phyloP scores from a whole-genome alignment of 1,284 basidiomycete genomes.

The Tilletia indica region DNA sequence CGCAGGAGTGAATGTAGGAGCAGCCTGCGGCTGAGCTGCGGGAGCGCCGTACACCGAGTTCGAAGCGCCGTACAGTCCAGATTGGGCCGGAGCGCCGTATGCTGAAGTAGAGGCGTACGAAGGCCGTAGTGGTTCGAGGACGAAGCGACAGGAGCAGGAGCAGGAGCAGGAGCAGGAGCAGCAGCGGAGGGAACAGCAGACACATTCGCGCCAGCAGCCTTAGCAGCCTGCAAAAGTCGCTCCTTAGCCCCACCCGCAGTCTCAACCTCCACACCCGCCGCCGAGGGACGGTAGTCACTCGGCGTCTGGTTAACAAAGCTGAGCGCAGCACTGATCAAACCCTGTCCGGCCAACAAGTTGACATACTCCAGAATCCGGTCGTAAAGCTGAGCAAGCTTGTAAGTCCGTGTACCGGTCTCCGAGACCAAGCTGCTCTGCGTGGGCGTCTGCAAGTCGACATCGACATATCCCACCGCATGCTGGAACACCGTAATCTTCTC shows the following conservation, averaged over 20 bases:
- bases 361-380: conserved; percentile 95
- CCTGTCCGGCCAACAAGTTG: conserved; percentile 84
- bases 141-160: conserved; percentile 25
- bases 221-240: conserved; percentile 24
- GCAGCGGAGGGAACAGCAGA: conserved; percentile 23
- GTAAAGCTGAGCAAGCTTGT: conserved; percentile 82
- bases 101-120: conserved; percentile 5
- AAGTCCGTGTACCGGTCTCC: conserved; percentile 66
- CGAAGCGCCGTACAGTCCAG: conserved; percentile 18
- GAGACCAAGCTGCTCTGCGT: conserved; percentile 58
- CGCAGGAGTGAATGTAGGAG: conserved; percentile 5
- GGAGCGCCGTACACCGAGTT: conserved; percentile 24
- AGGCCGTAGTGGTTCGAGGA: conserved; percentile 11
- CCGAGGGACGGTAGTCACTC: conserved; percentile 65
- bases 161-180: conserved; percentile 16
- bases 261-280: conserved; percentile 18
- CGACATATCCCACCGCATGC: conserved; percentile 80
- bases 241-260: conserved; percentile 28
- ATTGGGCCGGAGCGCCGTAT: conserved; percentile 16
- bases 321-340: conserved; percentile 78
- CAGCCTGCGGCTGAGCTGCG: conserved; percentile 16
- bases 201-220: conserved; percentile 15
- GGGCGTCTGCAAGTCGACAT: conserved; percentile 68
- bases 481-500: conserved; percentile 97
- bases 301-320: conserved; percentile 80